A percentile compares a stretch with the other conserved stretches of the same genome.
Conservation (phyloP, 805 yeast species). For the Starmerella vaccinii region DNA sequence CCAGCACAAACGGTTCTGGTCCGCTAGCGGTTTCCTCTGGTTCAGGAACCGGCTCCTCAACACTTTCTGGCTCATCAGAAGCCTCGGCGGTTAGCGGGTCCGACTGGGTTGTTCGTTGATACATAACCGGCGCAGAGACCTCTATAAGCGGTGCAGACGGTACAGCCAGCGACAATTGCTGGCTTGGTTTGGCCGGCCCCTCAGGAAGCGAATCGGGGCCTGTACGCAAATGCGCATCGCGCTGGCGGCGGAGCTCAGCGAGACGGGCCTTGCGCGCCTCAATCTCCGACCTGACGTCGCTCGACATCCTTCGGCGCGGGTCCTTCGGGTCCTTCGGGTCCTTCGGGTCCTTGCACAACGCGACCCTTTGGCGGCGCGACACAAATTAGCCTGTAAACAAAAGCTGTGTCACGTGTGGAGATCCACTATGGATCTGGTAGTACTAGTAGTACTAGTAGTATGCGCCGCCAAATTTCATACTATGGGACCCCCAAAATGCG, state of each 20-base stretch:
- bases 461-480: too few relatives aligned
- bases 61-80: neutral
- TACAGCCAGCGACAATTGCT: neutral
- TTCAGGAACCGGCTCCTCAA: neutral
- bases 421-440: too few relatives aligned
- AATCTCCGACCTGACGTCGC: constrained; percentile 35
- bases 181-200: constrained; percentile 9
- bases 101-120: constrained; percentile 9
- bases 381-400: neutral
- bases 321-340: too few relatives aligned
- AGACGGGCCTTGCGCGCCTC: constrained; percentile 45
- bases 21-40: neutral
- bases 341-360: too few relatives aligned
- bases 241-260: constrained; percentile 42
- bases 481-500: too few relatives aligned
- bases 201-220: neutral
- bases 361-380: neutral
- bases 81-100: neutral
- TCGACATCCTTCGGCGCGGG: neutral
- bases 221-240: constrained; percentile 29
- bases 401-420: neutral
- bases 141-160: constrained; percentile 4
- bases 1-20: neutral
- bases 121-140: neutral
- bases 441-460: too few relatives aligned